Evolutionary conservation across 371 early-diverging fungal genomes (phyloP).

Genomic region (Zopfochytrium polystomum): DNA sequence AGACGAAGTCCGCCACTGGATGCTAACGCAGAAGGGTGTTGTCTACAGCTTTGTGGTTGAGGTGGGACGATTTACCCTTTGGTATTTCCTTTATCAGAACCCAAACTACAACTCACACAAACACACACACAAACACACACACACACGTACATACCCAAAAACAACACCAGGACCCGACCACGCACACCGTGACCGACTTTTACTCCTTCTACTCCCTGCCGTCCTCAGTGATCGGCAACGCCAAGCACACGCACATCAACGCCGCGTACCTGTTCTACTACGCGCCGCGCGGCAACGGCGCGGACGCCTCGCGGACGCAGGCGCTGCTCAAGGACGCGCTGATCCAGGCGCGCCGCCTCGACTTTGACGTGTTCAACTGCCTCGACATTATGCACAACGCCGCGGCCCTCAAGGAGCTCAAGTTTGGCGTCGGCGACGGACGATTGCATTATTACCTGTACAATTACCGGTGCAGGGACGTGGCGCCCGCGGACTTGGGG

Average conservation of each 20-base stretch:
- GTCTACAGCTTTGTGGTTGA: slow-evolving; percentile 92
- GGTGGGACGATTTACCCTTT: slow-evolving; percentile 41
- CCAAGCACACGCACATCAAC: slow-evolving; percentile 71
- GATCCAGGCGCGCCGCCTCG: slow-evolving; percentile 62
- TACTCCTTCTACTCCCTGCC: slow-evolving; percentile 92
- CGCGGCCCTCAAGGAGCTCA: slow-evolving; percentile 70
- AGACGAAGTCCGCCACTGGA: slow-evolving; percentile 89
- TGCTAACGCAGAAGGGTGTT: slow-evolving; percentile 77
- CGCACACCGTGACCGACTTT: slow-evolving; percentile 74
- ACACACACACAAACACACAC: too few species aligned
- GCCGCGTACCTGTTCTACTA: slow-evolving; percentile 95
- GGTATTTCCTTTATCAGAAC: neutral
- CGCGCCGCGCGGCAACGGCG: slow-evolving; percentile 55
- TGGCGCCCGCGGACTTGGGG: slow-evolving; percentile 70
- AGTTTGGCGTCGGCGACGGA: slow-evolving; percentile 93
- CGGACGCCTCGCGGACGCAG: slow-evolving; percentile 23
- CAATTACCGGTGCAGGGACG: slow-evolving; percentile 80
- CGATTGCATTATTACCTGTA: slow-evolving; percentile 90
- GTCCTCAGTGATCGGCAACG: slow-evolving; percentile 77
- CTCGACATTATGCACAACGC: slow-evolving; percentile 83
- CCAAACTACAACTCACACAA: neutral
- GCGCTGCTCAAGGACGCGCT: slow-evolving; percentile 71
- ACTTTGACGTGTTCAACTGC: slow-evolving; percentile 90
- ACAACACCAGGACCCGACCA: slow-evolving; percentile 49
- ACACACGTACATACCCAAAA: slow-evolving; percentile 8